A percentile compares a stretch with the other conserved stretches of the same genome.
Conservation (phyloP, 2,329 filamentous ascomycete genomes). For the Ophiostoma perfectum region DNA sequence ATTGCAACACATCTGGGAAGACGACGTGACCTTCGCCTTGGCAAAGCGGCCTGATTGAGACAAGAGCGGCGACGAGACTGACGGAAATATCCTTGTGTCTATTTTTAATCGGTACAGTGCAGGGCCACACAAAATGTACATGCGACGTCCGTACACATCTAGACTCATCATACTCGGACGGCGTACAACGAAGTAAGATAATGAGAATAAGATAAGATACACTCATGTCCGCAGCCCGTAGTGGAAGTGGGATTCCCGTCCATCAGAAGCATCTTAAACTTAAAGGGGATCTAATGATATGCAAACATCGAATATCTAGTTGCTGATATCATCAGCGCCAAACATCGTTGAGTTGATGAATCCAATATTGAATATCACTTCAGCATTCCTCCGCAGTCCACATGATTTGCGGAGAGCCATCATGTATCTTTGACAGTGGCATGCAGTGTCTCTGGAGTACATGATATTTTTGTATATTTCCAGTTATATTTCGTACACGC, state of each 20-base stretch:
- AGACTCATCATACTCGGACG: not conserved
- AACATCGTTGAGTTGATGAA: too few relatives aligned
- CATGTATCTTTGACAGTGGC: not conserved
- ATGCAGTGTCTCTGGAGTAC: not conserved
- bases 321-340: too few relatives aligned
- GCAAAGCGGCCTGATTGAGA: conserved; percentile 7
- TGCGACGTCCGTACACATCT: too few relatives aligned
- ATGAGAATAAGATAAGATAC: too few relatives aligned
- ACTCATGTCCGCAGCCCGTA: too few relatives aligned
- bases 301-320: too few relatives aligned
- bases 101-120: not conserved
- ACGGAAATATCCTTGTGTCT: not conserved
- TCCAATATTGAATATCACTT: too few relatives aligned
- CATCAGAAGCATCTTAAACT: too few relatives aligned
- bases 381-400: not conserved
- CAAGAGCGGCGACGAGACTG: conserved; percentile 3
- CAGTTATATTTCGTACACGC: not conserved
- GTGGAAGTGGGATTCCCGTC: too few relatives aligned
- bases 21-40: conserved; percentile 10
- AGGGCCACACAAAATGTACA: not conserved
- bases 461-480: not conserved
- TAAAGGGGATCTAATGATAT: too few relatives aligned
- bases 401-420: not conserved
- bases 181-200: too few relatives aligned
- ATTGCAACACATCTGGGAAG: conserved; percentile 6